Evolutionary conservation across 805 yeast species (phyloP), one percentile per base, ranked within the genome.

Genomic region (Saturnispora ahearnii): DNA sequence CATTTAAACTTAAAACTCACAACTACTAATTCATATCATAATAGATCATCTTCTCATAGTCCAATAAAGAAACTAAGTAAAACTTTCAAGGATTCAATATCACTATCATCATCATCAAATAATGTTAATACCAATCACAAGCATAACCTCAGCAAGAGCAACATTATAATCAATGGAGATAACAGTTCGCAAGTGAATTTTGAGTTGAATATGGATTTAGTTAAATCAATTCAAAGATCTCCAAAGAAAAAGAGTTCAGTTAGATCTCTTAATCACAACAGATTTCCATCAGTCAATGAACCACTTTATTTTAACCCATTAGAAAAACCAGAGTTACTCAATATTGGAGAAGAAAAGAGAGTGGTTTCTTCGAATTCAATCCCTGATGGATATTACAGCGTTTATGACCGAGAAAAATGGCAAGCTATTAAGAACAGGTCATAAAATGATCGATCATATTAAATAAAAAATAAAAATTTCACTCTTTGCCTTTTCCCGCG

Each of bases 341-440:
- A 22, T 11, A 29, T 33, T 29, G 49, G 34, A 12, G 56, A 53
- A 45, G 54, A 53, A 45, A 55, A 53, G 45, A 57, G 63, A 4
- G 49, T 44, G 7, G 26, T 46, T 8, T 55, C 62, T 21, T 49
- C 55, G 59, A 77, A 64, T 64, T 74, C 58, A 53, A 72, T 69
- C 36, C 85, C 86, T 0, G 71, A 80, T 38, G 78, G 73, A 11
- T 80, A 78, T 3, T 73, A 80, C 49, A 85, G 86, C 0, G 79
- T 78, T 57, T 81, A 81, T 58, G 87, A 81, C 57, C 67, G 75
- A 57, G 87, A 81, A 59, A 81, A 81, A 60, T 80, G 85, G 85
- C 67, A 74, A 50, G 75, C 78, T 0, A 67, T 80, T 53, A 72
- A 73, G 45, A 57, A 61, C 34, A 51, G 56, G 44, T 46, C 55